Percentiles rank a stretch among this genome's conserved stretches.
phyloP scores from a whole-genome alignment of 352 stramenopile genomes.

The Plasmopara halstedii region DNA sequence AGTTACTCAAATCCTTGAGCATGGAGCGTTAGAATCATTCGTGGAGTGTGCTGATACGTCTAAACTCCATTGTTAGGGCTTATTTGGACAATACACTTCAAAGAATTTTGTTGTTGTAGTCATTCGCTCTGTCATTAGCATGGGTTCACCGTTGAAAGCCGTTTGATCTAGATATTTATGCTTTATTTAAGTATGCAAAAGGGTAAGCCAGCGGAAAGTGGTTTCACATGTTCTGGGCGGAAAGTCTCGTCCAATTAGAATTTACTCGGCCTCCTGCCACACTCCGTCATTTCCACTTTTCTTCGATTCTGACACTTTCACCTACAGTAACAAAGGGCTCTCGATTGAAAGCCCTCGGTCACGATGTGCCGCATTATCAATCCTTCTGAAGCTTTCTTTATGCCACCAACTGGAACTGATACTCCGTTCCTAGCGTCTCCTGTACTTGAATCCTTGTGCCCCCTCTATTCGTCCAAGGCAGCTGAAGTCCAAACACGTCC shows the following conservation, averaged over 20 bases:
- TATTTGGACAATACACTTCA: too few relatives aligned
- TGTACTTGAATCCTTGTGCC: neutral
- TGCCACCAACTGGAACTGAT: neutral
- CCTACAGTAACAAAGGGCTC: neutral
- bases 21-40: slow-evolving; percentile 8
- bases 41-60: neutral
- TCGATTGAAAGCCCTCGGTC: neutral
- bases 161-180: neutral
- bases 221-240: neutral
- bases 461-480: neutral
- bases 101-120: too few relatives aligned
- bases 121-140: too few relatives aligned
- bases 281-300: slow-evolving; percentile 1
- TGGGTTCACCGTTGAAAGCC: too few relatives aligned
- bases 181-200: neutral
- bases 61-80: neutral
- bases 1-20: slow-evolving; percentile 11
- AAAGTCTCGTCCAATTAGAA: neutral
- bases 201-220: neutral
- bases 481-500: neutral
- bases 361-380: slow-evolving; percentile 3
- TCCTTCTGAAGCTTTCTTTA: slow-evolving; percentile 2
- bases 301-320: neutral
- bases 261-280: neutral
- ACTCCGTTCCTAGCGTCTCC: neutral